phyloP scores from a whole-genome alignment of 176 grass and related monocot species.

The Bolboschoenus planiculmis region DNA sequence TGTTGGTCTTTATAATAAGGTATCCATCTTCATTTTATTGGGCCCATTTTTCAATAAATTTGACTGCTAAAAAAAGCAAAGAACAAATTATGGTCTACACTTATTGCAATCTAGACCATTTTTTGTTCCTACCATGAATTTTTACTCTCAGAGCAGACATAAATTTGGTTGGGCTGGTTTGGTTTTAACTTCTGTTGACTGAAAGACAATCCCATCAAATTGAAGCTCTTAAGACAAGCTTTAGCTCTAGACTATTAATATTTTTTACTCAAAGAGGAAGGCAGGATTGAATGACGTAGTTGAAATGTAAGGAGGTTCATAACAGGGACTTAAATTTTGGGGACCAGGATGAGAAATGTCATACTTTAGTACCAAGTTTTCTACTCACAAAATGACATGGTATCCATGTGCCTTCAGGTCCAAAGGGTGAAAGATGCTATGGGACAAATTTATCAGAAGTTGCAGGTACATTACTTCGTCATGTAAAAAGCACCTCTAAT shows the following conservation, averaged over 20 bases:
- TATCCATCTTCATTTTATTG: conserved; percentile 26
- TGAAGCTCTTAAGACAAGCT: neutral
- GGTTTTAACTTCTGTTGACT: neutral
- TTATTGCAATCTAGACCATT: neutral
- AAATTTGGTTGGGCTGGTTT: conserved; percentile 5
- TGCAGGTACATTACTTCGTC: conserved; percentile 44
- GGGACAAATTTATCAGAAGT: conserved; percentile 86
- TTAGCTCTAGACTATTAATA: neutral
- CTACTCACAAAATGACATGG: neutral
- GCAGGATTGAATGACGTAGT: neutral
- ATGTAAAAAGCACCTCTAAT: neutral
- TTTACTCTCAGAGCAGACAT: conserved; percentile 1
- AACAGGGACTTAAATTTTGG: neutral
- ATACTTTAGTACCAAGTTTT: neutral
- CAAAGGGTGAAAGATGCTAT: conserved; percentile 85
- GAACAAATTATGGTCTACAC: neutral
- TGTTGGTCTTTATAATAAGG: conserved; percentile 75
- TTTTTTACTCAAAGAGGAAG: neutral
- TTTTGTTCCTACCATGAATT: neutral
- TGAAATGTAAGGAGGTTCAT: conserved; percentile 1
- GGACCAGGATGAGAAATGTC: neutral
- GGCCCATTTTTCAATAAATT: neutral
- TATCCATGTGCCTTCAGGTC: conserved; percentile 41
- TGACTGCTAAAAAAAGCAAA: neutral
- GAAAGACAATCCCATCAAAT: neutral